Conservation (phyloP, 2,329 filamentous ascomycete species). For the Podosphaera xanthii region DNA sequence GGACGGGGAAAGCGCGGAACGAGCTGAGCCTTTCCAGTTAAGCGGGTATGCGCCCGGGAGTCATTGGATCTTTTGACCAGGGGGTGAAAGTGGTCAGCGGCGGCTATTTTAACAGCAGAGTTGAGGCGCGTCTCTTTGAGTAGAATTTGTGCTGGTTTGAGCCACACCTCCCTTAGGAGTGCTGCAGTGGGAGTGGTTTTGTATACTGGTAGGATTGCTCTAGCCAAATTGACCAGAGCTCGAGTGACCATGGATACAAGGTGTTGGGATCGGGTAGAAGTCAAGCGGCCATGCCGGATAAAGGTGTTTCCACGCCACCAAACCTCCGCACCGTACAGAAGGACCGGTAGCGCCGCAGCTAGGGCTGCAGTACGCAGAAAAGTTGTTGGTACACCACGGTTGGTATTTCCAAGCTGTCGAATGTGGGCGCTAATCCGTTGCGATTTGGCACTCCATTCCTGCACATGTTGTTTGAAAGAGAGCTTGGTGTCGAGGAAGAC, state of each 20-base stretch:
- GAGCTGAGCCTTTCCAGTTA: background rate
- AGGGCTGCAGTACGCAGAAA: background rate
- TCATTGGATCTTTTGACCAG: background rate
- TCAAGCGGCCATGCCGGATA: background rate
- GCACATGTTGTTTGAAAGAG: no score
- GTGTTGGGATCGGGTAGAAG: background rate
- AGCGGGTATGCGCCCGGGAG: background rate
- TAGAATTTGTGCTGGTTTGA: no score
- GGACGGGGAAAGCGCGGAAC: background rate
- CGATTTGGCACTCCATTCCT: background rate
- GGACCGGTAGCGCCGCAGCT: background rate
- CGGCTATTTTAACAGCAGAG: no score
- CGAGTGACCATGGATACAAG: background rate
- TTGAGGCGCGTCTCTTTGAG: no score
- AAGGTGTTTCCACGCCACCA: background rate
- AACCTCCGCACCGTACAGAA: background rate
- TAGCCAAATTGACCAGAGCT: background rate
- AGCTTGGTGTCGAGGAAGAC: no score
- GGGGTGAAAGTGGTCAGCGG: no score
- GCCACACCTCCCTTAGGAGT: no score
- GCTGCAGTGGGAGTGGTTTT: no score
- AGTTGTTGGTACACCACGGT: background rate
- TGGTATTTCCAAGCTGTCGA: slow-evolving; percentile 1
- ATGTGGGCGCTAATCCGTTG: background rate
- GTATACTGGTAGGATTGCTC: background rate